Conservation (phyloP, 805 yeast genomes). For the Starmerella davenportii region DNA sequence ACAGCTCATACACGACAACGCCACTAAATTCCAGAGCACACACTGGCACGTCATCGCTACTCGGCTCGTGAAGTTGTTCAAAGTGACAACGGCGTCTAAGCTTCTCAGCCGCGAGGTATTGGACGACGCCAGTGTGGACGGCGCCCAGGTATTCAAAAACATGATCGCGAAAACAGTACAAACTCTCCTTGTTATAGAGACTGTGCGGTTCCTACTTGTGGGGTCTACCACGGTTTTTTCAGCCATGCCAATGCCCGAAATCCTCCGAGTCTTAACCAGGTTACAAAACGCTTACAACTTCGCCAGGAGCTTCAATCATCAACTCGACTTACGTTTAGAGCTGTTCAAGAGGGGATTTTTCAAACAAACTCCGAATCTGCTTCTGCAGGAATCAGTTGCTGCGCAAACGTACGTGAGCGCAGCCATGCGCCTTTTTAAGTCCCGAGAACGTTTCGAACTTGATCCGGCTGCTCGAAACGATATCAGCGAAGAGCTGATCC, state of each 20-base stretch:
- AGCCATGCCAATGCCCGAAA: slow-evolving; percentile 45
- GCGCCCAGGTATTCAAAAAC: slow-evolving; percentile 38
- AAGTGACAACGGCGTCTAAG: slow-evolving; percentile 70
- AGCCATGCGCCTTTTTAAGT: slow-evolving; percentile 62
- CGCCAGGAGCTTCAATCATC: slow-evolving; percentile 73
- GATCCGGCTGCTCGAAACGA: slow-evolving; percentile 30
- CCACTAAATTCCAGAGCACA: slow-evolving; percentile 36
- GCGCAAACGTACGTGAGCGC: slow-evolving; percentile 73
- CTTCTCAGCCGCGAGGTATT: slow-evolving; percentile 30
- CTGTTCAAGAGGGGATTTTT: slow-evolving; percentile 84
- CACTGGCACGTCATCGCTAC: slow-evolving; percentile 63
- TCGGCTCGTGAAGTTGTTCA: slow-evolving; percentile 54
- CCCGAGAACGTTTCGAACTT: slow-evolving; percentile 32
- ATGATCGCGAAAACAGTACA: slow-evolving; percentile 85
- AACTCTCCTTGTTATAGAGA: slow-evolving; percentile 75
- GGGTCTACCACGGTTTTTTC: slow-evolving; percentile 37
- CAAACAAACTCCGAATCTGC: slow-evolving; percentile 75
- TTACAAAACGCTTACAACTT: slow-evolving; percentile 59
- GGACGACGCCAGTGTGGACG: slow-evolving; percentile 20
- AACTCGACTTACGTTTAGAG: slow-evolving; percentile 70
- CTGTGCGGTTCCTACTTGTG: slow-evolving; percentile 62
- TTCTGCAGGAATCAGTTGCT: slow-evolving; percentile 81
- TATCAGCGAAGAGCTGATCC: slow-evolving; percentile 39
- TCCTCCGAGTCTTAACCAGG: slow-evolving; percentile 41
- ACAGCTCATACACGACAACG: slow-evolving; percentile 60